These are phyloP conservation scores for Globisporangium alternatum DNA, from an alignment of 352 stramenopile genomes.

Conservation along the genomic window DNA sequence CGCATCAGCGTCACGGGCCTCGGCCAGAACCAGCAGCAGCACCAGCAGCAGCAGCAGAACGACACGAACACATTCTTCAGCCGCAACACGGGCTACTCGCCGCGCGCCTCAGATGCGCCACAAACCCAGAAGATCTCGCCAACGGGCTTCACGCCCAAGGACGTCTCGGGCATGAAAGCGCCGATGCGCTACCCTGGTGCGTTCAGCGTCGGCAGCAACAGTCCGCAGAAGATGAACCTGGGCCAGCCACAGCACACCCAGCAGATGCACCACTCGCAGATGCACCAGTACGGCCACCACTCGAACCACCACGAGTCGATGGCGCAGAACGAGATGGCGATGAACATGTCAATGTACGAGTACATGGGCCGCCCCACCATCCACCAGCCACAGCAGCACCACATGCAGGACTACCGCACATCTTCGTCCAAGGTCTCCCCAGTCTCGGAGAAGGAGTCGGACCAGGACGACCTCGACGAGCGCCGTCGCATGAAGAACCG, in stretches of 20 bases:
- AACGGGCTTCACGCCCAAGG: slow-evolving; percentile 76
- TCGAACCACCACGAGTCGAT: slow-evolving; percentile 42
- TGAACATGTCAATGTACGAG: slow-evolving; percentile 85
- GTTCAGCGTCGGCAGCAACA: slow-evolving; percentile 41
- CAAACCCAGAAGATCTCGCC: slow-evolving; percentile 74
- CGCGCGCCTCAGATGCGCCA: slow-evolving; percentile 33
- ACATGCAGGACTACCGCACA: slow-evolving; percentile 15
- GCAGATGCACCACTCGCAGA: slow-evolving; percentile 40
- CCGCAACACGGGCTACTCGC: slow-evolving; percentile 54
- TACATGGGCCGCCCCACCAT: slow-evolving; percentile 75
- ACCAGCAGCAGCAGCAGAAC: slow-evolving; percentile 28
- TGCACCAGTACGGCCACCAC: slow-evolving; percentile 43
- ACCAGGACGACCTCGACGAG: slow-evolving; percentile 82
- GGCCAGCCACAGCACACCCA: slow-evolving; percentile 40
- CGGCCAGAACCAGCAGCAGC: slow-evolving; percentile 21
- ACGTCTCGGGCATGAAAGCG: slow-evolving; percentile 67
- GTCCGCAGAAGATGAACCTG: slow-evolving; percentile 56
- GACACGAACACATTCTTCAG: slow-evolving; percentile 47
- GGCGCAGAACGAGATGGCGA: slow-evolving; percentile 53
- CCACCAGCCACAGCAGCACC: slow-evolving; percentile 36
- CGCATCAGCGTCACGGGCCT: slow-evolving; percentile 60
- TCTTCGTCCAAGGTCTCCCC: slow-evolving; percentile 46
- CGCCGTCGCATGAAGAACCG: slow-evolving; percentile 87
- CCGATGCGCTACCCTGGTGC: slow-evolving; percentile 67
- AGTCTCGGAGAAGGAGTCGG: slow-evolving; percentile 61